Percentiles rank a stretch among this genome's conserved stretches.
Evolutionary conservation across 2,329 filamentous ascomycete genomes (phyloP).

Genomic region (Fusarium sp.): DNA sequence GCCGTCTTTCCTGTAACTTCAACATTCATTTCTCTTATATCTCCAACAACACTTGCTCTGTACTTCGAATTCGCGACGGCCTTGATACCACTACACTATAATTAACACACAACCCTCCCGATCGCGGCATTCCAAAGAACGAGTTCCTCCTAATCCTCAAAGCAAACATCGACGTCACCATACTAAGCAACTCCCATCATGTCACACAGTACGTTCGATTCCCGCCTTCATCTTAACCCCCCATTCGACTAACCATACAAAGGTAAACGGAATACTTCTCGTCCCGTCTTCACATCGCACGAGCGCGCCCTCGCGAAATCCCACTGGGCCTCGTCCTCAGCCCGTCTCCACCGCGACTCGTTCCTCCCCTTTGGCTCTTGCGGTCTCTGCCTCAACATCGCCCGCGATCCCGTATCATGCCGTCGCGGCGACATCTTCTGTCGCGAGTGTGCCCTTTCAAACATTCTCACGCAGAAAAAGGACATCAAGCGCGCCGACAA

Average conservation of each 20-base stretch:
- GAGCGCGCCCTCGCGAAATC: slow-evolving; percentile 85
- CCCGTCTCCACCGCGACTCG: slow-evolving; percentile 88
- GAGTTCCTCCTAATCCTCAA: background rate
- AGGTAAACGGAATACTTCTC: slow-evolving; percentile 90
- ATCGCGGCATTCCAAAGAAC: background rate
- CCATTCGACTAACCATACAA: slow-evolving; percentile 4
- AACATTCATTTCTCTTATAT: background rate
- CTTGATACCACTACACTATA: background rate
- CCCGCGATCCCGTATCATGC: slow-evolving; percentile 86
- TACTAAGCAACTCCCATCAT: slow-evolving; percentile 40
- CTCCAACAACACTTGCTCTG: background rate
- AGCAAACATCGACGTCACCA: slow-evolving; percentile 13
- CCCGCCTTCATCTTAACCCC: background rate
- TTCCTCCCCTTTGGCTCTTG: slow-evolving; percentile 94
- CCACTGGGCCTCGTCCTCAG: slow-evolving; percentile 83
- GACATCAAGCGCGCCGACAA: slow-evolving; percentile 87
- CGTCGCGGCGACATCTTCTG: slow-evolving; percentile 91
- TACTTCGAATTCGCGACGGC: background rate
- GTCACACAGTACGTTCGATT: slow-evolving; percentile 56
- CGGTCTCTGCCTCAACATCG: slow-evolving; percentile 84
- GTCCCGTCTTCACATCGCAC: slow-evolving; percentile 92
- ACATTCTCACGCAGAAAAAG: slow-evolving; percentile 90
- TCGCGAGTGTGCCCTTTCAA: slow-evolving; percentile 89
- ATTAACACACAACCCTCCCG: background rate
- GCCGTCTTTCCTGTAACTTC: background rate